phyloP scores from a whole-genome alignment of 305 asterid genomes.

The Fraxinus sp. region DNA sequence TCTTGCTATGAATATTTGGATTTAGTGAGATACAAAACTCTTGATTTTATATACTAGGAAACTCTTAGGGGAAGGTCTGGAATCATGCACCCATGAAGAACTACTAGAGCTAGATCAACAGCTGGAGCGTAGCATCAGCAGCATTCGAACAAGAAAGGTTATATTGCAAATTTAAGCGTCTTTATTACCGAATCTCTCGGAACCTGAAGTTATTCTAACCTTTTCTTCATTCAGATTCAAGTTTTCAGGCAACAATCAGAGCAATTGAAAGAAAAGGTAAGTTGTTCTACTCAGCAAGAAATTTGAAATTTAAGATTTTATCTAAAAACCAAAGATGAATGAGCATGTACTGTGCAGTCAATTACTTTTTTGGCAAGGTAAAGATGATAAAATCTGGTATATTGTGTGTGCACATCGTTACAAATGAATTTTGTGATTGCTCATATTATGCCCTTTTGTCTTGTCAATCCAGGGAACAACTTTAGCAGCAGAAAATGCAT shows the following conservation, averaged over 20 bases:
- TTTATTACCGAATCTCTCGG: neutral
- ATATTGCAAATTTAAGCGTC: neutral
- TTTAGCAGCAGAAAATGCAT: slow-evolving; percentile 69
- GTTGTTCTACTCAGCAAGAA: neutral
- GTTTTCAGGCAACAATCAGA: slow-evolving; percentile 71
- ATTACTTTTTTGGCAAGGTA: neutral
- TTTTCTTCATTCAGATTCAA: slow-evolving; percentile 50
- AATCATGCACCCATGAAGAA: slow-evolving; percentile 64
- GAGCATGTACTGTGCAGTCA: neutral
- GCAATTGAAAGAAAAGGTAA: slow-evolving; percentile 75
- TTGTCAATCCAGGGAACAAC: slow-evolving; percentile 48
- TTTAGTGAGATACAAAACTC: neutral
- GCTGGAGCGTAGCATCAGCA: slow-evolving; percentile 60
- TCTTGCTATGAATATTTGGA: neutral
- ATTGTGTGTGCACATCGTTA: neutral
- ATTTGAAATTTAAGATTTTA: neutral
- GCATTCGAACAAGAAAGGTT: slow-evolving; percentile 74
- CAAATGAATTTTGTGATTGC: neutral
- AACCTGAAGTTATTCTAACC: neutral
- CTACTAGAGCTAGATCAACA: slow-evolving; percentile 71
- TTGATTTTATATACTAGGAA: slow-evolving; percentile 39
- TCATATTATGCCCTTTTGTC: neutral
- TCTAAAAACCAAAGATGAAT: neutral
- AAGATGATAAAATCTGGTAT: neutral
- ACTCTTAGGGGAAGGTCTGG: slow-evolving; percentile 74